Conservation (phyloP, 2,329 filamentous ascomycete species). For the Fusarium chlamydosporum region DNA sequence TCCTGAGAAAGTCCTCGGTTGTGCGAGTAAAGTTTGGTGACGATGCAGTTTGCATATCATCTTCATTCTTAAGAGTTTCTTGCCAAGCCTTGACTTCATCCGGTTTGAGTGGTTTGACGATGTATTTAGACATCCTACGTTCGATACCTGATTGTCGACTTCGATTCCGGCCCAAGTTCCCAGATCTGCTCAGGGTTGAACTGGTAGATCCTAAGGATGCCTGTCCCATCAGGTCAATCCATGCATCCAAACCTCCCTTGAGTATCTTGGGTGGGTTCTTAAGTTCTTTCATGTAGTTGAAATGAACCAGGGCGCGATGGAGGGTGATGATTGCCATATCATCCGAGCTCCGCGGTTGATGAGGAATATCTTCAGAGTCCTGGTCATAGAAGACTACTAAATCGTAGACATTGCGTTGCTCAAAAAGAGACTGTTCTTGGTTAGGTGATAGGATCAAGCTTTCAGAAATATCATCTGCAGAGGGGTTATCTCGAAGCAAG, state of each 20-base stretch:
- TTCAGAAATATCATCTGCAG: conserved; percentile 73
- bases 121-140: conserved; percentile 61
- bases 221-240: conserved; percentile 84
- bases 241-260: conserved; percentile 85
- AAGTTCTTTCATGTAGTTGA: conserved; percentile 83
- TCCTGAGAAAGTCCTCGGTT: conserved; percentile 86
- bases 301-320: conserved; percentile 84
- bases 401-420: conserved; percentile 80
- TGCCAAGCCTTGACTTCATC: conserved; percentile 88
- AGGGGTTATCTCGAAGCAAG: conserved; percentile 76
- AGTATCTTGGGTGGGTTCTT: conserved; percentile 82
- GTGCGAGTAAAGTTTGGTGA: conserved; percentile 72
- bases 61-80: conserved; percentile 78
- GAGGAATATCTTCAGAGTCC: conserved; percentile 66
- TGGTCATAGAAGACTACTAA: conserved; percentile 93
- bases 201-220: conserved; percentile 68
- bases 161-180: conserved; percentile 50
- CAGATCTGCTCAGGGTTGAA: conserved; percentile 48
- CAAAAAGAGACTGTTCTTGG: conserved; percentile 82
- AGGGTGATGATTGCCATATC: conserved; percentile 76
- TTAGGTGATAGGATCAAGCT: conserved; percentile 78
- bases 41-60: conserved; percentile 67
- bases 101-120: conserved; percentile 77
- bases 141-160: conserved; percentile 51
- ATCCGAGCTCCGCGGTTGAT: conserved; percentile 54